Evolutionary conservation across 805 yeast species (phyloP).

Genomic region (Spathaspora arborariae): DNA sequence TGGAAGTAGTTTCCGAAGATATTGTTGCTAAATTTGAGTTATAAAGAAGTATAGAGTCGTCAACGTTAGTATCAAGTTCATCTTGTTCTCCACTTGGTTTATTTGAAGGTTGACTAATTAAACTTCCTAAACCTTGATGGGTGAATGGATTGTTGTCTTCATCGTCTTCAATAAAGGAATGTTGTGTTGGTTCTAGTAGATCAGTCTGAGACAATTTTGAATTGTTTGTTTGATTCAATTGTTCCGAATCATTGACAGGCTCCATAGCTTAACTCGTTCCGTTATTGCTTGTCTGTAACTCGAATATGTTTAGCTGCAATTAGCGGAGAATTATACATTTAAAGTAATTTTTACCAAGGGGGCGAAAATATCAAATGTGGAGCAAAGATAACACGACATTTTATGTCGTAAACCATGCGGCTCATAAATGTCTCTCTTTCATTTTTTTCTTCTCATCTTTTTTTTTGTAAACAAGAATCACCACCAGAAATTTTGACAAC

Average conservation of each 20-base stretch:
- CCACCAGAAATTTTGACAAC: slow-evolving; percentile 1
- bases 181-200: neutral
- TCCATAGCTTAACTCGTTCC: neutral
- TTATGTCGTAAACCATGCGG: neutral
- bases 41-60: slow-evolving; percentile 29
- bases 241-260: neutral
- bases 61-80: slow-evolving; percentile 11
- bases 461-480: neutral
- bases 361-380: neutral
- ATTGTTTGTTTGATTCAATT: neutral
- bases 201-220: neutral
- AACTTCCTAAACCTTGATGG: slow-evolving; percentile 18
- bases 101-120: slow-evolving; percentile 12
- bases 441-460: neutral
- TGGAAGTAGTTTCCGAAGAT: neutral
- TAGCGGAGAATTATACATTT: neutral
- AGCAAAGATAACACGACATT: neutral
- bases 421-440: neutral
- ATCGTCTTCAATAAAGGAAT: slow-evolving; percentile 14
- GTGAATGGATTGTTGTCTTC: slow-evolving; percentile 37
- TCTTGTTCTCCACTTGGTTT: neutral
- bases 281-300: neutral
- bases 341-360: neutral
- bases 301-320: neutral
- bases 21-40: slow-evolving; percentile 11